Evolutionary conservation across 1,284 basidiomycete genomes (phyloP).

Genomic region (Cystobasidium sp.): DNA sequence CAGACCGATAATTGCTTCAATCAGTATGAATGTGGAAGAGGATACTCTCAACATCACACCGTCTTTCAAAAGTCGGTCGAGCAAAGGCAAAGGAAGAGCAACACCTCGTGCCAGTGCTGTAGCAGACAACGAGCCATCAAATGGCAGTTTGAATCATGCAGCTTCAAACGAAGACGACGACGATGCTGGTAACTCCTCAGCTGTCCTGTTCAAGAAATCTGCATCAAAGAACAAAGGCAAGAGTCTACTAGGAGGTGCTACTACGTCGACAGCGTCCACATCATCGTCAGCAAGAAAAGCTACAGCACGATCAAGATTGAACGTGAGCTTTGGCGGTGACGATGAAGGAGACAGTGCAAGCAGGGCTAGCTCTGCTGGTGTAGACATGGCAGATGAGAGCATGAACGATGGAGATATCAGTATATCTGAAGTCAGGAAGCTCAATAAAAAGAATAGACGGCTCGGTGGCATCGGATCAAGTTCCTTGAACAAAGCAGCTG

Average conservation of each 20-base stretch:
- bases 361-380: not conserved
- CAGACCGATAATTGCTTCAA: not conserved
- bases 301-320: conserved; percentile 23
- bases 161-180: conserved; percentile 9
- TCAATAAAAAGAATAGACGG: conserved; percentile 8
- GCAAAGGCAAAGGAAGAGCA: conserved; percentile 34
- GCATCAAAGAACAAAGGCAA: conserved; percentile 23
- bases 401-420: conserved; percentile 28
- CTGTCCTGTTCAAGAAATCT: conserved; percentile 34
- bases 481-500: conserved; percentile 26
- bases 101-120: conserved; percentile 3
- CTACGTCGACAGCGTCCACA: not conserved
- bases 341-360: conserved; percentile 2
- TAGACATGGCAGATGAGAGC: conserved; percentile 6
- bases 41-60: conserved; percentile 25
- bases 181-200: conserved; percentile 34
- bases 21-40: conserved; percentile 30
- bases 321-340: conserved; percentile 25
- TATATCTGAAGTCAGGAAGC: conserved; percentile 17
- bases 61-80: conserved; percentile 37
- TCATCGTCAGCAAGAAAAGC: conserved; percentile 18
- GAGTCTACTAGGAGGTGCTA: conserved; percentile 16
- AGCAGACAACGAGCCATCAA: too few species aligned
- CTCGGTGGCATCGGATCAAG: conserved; percentile 18
- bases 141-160: not conserved